Conservation (phyloP, 345 rosid species). For the Luvunga scandens region DNA sequence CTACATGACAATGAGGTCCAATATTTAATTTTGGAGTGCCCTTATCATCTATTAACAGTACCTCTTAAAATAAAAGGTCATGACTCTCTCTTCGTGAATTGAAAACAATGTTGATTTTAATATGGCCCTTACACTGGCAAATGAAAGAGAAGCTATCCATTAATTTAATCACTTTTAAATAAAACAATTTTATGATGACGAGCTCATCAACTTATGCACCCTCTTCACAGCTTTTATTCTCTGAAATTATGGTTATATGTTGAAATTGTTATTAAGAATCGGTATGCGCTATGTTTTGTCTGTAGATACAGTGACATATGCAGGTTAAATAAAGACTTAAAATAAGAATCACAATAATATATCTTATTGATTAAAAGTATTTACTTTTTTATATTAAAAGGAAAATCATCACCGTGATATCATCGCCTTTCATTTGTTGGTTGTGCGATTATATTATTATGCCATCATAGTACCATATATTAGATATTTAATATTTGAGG, state of each 20-base stretch:
- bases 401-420: constrained; percentile 8
- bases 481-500: background rate
- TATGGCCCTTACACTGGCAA: constrained; percentile 1
- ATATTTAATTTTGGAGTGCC: background rate
- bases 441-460: background rate
- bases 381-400: background rate
- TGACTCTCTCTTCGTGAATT: background rate
- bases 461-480: background rate
- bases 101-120: constrained; percentile 1
- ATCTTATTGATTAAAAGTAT: background rate
- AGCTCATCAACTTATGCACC: constrained; percentile 11
- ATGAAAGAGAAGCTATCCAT: constrained; percentile 6
- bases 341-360: background rate
- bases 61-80: background rate
- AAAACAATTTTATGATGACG: background rate
- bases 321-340: background rate
- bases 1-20: background rate
- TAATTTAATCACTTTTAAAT: background rate
- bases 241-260: background rate
- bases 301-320: constrained; percentile 8
- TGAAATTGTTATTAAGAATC: background rate
- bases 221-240: background rate
- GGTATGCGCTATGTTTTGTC: background rate
- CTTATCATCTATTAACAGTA: background rate
- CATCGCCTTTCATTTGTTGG: constrained; percentile 10